Percentiles rank a stretch among this genome's conserved stretches.
phyloP scores from a whole-genome alignment of 140 eudicot species.

The Anethum foeniculum region DNA sequence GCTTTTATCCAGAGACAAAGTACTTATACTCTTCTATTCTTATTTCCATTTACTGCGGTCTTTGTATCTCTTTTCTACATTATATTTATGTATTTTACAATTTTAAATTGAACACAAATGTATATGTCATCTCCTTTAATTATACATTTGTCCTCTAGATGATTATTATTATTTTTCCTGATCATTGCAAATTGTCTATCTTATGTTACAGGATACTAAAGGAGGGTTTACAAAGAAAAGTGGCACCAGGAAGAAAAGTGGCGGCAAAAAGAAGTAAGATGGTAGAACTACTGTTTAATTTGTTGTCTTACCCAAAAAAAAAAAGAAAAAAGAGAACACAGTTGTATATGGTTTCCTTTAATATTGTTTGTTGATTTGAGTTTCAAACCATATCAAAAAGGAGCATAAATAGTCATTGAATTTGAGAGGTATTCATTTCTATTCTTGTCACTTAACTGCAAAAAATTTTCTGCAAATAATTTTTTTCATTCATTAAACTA shows the following conservation, averaged over 20 bases:
- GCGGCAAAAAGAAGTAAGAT: constrained; percentile 40
- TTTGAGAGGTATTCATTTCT: no score
- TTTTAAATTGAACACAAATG: neutral
- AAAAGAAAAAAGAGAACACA: neutral
- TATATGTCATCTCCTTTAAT: neutral
- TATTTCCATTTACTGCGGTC: neutral
- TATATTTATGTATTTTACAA: neutral
- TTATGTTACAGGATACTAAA: constrained; percentile 51
- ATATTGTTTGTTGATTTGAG: neutral
- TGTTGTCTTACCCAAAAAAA: neutral
- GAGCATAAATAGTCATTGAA: no score
- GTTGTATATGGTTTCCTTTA: neutral
- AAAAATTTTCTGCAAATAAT: no score
- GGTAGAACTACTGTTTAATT: neutral
- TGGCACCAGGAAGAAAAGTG: constrained; percentile 33
- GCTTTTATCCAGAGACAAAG: neutral
- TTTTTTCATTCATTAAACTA: no score
- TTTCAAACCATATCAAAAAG: neutral
- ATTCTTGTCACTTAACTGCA: no score
- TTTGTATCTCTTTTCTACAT: neutral
- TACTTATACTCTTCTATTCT: neutral
- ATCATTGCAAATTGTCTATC: neutral
- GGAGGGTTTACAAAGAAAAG: constrained; percentile 35
- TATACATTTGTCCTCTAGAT: neutral
- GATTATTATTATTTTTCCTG: neutral